Conservation (phyloP, 805 yeast genomes). For the Sugiyamaella valdiviana region DNA sequence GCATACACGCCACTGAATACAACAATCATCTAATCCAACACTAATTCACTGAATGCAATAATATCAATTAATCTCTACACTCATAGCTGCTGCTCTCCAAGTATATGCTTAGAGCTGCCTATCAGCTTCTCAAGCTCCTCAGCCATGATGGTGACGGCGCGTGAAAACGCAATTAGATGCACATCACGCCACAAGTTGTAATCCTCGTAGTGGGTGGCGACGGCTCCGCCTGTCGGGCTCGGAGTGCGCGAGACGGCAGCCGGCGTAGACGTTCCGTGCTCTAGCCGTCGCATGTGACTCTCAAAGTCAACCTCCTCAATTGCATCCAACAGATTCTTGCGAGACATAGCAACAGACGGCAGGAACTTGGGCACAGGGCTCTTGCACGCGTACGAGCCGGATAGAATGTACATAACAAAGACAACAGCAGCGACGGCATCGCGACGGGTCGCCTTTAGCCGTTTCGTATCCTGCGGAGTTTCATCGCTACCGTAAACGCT, state of each 20-base stretch:
- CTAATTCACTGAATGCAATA: no score
- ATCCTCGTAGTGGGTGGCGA: conserved; percentile 5
- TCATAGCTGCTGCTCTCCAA: conserved; percentile 37
- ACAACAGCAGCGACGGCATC: conserved; percentile 44
- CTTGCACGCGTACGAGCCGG: conserved; percentile 38
- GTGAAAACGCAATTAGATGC: conserved; percentile 45
- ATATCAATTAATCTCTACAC: neutral
- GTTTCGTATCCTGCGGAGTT: conserved; percentile 36
- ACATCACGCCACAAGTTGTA: conserved; percentile 41
- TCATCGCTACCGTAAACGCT: conserved; percentile 33
- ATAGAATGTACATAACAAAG: conserved; percentile 38
- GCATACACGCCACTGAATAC: no score
- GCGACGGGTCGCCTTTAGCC: conserved; percentile 40
- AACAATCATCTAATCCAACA: no score
- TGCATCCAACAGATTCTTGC: conserved; percentile 31
- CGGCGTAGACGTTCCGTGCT: neutral
- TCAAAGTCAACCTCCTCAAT: neutral
- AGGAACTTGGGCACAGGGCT: conserved; percentile 38
- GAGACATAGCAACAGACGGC: conserved; percentile 40
- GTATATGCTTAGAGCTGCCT: conserved; percentile 35
- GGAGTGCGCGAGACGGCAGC: neutral
- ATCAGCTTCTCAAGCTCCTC: conserved; percentile 38
- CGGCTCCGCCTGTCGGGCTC: neutral
- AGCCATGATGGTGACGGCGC: conserved; percentile 43
- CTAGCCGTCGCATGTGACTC: neutral